Evolutionary conservation across 1,284 basidiomycete species (phyloP), one percentile per base, ranked within the genome.

Genomic region (Ustilago lituana): DNA sequence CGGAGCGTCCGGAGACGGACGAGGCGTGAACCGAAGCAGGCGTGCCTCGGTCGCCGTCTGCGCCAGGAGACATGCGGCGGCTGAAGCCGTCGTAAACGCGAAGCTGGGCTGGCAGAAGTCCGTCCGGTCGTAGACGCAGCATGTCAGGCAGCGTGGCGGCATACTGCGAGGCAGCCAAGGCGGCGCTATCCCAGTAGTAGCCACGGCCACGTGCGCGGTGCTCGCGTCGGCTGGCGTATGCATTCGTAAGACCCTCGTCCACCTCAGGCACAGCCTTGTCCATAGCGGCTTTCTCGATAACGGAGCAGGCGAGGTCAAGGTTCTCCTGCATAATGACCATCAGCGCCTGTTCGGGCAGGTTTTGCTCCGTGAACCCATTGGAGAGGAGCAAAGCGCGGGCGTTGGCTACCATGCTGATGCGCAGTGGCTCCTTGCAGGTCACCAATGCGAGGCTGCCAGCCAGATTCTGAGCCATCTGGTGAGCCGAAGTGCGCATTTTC

Each of bases 271-370:
- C 87, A 1, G 94, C 94, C 73, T 94, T 90, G 78, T 98, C 94
- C 91, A 97, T 97, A 1, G 96, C 96, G 8, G 94, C 94, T 82
- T 93, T 95, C 84, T 98, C 94, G 68, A 99, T 94, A 7, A 94
- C 92, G 53, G 89, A 88, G 82, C 95, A 98, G 15, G 95, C 95
- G 49, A 94, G 86, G 57, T 98, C 94, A 62, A 98, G 86, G 78
- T 99, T 98, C 78, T 98, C 94, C 71, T 90, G 88, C 33, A 95
- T 93, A 43, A 98, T 87, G 29, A 94, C 85, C 23, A 89, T 84
- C 57, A 98, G 87, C 40, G 85, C 85, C 39, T 84, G 85, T 72
- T 86, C 86, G 32, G 84, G 86, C 52, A 84, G 84, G 40, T 86
- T 85, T 73, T 82, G 75, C 67, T 79, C 77, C 43, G 62, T 76